These are phyloP conservation scores for Gleditsia sinensis DNA, from an alignment of 306 rosid genomes.

Conservation along the genomic window DNA sequence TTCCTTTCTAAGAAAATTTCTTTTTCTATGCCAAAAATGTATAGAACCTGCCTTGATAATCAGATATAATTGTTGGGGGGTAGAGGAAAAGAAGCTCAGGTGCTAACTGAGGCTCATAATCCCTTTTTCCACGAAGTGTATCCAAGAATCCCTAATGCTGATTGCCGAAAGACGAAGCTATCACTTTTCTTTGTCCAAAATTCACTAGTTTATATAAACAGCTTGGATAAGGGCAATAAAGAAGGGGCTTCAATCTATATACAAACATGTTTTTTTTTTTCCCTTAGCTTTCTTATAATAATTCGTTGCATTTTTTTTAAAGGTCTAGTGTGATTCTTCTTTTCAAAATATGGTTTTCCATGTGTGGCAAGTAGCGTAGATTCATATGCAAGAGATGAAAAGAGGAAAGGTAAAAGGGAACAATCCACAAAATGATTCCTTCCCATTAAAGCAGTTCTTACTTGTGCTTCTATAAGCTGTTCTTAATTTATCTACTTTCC, in stretches of 20 bases:
- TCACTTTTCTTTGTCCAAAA: slow-evolving; percentile 14
- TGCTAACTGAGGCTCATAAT: slow-evolving; percentile 28
- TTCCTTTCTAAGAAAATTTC: too few relatives aligned
- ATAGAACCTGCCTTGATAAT: background rate
- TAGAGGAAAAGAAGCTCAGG: slow-evolving; percentile 12
- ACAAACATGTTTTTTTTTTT: background rate
- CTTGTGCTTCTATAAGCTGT: background rate
- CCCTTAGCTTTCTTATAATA: background rate
- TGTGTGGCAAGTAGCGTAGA: background rate
- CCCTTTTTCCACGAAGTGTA: background rate
- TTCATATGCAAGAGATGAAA: background rate
- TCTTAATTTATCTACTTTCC: background rate
- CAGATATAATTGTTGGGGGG: slow-evolving; percentile 15
- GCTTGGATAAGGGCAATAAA: too few relatives aligned
- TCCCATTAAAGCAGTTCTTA: background rate
- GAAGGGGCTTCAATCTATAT: too few relatives aligned
- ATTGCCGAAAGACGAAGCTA: background rate
- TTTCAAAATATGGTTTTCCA: background rate
- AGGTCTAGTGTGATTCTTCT: too few relatives aligned
- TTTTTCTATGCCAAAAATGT: too few relatives aligned
- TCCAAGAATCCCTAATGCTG: background rate
- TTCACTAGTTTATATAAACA: too few relatives aligned
- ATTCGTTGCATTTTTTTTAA: slow-evolving; percentile 25
- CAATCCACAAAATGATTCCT: background rate
- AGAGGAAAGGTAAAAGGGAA: background rate